These are phyloP conservation scores for Hyparrhenia diplandra DNA, from an alignment of 176 grass and related monocot genomes.

Conservation along the genomic window DNA sequence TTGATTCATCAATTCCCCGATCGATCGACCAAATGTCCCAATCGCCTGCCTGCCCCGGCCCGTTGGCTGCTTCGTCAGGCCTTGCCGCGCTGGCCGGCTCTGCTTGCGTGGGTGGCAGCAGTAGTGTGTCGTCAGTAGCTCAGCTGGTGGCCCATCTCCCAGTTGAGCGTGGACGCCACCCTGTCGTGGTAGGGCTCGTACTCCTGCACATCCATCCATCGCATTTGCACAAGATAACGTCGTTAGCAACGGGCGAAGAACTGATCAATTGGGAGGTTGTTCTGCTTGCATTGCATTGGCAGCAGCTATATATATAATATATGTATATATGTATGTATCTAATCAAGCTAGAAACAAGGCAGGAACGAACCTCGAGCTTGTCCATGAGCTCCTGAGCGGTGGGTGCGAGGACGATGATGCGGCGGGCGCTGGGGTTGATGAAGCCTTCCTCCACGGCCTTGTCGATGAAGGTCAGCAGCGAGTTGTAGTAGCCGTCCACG, in stretches of 20 bases:
- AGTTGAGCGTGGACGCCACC: conserved; percentile 81
- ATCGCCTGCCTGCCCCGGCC: background rate
- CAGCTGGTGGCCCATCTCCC: conserved; percentile 57
- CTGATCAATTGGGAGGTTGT: background rate
- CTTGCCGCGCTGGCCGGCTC: background rate
- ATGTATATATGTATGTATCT: too few species aligned
- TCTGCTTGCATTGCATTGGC: too few species aligned
- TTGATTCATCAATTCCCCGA: background rate
- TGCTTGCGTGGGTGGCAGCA: background rate
- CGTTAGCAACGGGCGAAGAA: too few species aligned
- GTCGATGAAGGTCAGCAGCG: conserved; percentile 97
- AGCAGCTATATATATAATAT: too few species aligned
- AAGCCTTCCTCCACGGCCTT: conserved; percentile 99
- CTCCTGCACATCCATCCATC: conserved; percentile 35
- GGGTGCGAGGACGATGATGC: conserved; percentile 87
- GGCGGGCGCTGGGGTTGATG: conserved; percentile 76
- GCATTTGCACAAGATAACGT: background rate
- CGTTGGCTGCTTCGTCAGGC: background rate
- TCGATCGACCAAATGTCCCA: background rate
- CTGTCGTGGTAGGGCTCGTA: conserved; percentile 91
- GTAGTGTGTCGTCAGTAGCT: conserved; percentile 30
- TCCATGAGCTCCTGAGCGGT: conserved; percentile 88
- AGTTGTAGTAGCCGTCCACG: conserved; percentile 99
- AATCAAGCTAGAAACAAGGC: too few species aligned
- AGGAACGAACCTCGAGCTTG: conserved; percentile 72